These are phyloP conservation scores for Abortiporus biennis DNA, from an alignment of 1,284 basidiomycete genomes.

Conservation along the genomic window DNA sequence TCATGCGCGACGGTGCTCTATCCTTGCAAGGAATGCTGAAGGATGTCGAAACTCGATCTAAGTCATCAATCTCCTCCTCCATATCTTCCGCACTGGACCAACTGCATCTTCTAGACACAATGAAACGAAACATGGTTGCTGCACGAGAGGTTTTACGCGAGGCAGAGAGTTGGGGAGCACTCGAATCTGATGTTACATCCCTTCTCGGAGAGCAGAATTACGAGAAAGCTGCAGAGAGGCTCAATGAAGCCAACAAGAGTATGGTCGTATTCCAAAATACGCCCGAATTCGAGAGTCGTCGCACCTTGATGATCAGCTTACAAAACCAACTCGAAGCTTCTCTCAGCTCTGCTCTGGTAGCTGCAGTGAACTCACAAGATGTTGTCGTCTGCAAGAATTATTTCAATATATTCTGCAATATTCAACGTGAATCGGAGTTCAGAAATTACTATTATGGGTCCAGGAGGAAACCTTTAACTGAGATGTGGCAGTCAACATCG, in stretches of 20 bases:
- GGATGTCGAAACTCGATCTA: constrained; percentile 48
- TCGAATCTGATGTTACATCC: constrained; percentile 85
- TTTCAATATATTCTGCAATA: constrained; percentile 82
- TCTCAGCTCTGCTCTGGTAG: constrained; percentile 79
- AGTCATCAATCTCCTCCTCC: constrained; percentile 41
- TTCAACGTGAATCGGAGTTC: constrained; percentile 88
- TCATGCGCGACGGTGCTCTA: constrained; percentile 87
- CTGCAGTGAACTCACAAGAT: constrained; percentile 75
- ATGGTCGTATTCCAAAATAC: constrained; percentile 91
- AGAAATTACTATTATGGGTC: constrained; percentile 90
- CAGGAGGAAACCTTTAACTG: constrained; percentile 56
- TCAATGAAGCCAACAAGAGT: constrained; percentile 81
- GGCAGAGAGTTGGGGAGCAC: constrained; percentile 90
- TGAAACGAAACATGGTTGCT: constrained; percentile 82
- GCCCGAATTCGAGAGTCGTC: constrained; percentile 79
- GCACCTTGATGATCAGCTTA: constrained; percentile 79
- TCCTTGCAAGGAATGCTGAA: constrained; percentile 63
- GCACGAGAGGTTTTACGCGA: constrained; percentile 82
- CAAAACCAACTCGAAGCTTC: constrained; percentile 93
- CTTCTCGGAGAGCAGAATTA: constrained; percentile 76
- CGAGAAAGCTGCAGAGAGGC: constrained; percentile 80
- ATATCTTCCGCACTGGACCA: constrained; percentile 64
- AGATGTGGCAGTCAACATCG: constrained; percentile 59
- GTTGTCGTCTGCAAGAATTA: constrained; percentile 68
- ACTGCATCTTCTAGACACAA: constrained; percentile 73